A percentile compares a stretch with the other conserved stretches of the same genome.
Evolutionary conservation across 306 rosid species (phyloP).

Genomic region (Carpinus viminea): DNA sequence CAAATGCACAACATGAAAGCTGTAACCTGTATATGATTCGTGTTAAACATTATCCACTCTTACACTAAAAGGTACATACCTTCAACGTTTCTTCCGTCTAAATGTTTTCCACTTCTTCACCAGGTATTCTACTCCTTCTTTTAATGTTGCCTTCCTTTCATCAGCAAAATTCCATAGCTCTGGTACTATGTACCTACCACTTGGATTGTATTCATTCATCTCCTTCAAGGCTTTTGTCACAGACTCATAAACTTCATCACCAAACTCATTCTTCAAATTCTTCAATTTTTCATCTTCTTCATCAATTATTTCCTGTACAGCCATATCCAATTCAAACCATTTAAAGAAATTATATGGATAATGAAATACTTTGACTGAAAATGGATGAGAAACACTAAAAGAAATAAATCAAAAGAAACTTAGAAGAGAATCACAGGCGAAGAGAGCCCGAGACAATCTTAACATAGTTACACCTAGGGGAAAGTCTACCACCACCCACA

Average conservation of each 20-base stretch:
- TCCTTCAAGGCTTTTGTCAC: constrained; percentile 63
- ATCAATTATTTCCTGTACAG: constrained; percentile 52
- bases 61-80: constrained; percentile 1
- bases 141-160: constrained; percentile 56
- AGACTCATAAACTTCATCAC: constrained; percentile 50
- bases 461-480: background rate
- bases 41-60: too few relatives aligned
- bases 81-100: constrained; percentile 34
- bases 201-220: constrained; percentile 69
- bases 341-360: background rate
- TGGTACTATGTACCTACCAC: constrained; percentile 63
- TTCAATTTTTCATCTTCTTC: constrained; percentile 66
- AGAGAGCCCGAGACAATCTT: background rate
- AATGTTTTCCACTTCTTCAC: constrained; percentile 50
- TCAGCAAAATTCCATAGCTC: constrained; percentile 73
- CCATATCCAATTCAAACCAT: constrained; percentile 6
- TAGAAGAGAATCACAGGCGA: background rate
- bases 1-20: background rate
- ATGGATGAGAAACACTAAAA: background rate
- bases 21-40: background rate
- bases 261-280: constrained; percentile 54
- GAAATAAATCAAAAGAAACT: background rate
- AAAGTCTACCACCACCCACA: background rate
- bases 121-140: constrained; percentile 52
- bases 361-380: background rate